phyloP scores from a whole-genome alignment of 176 grass and related monocot species.

The Phyllostachys edulis region DNA sequence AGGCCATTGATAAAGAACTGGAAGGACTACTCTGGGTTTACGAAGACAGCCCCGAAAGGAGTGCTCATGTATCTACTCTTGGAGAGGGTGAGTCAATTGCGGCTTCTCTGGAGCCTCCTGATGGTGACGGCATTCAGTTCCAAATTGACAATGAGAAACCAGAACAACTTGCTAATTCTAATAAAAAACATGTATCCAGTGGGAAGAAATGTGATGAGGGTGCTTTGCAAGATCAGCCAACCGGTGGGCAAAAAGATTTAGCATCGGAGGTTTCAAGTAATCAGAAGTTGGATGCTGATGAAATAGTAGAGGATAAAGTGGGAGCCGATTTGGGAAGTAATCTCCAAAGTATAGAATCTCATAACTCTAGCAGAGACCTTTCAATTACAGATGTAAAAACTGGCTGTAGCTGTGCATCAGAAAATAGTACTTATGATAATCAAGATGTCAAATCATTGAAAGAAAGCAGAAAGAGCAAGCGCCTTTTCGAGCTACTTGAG shows the following conservation, averaged over 20 bases:
- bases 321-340: slow-evolving; percentile 17
- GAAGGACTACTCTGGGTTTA: slow-evolving; percentile 85
- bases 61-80: slow-evolving; percentile 40
- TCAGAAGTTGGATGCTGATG: slow-evolving; percentile 17
- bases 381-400: slow-evolving; percentile 29
- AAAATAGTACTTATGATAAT: slow-evolving; percentile 1
- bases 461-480: slow-evolving; percentile 62
- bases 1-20: slow-evolving; percentile 87
- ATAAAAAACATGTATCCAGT: slow-evolving; percentile 15
- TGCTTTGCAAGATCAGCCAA: slow-evolving; percentile 27
- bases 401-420: slow-evolving; percentile 8
- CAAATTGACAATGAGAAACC: slow-evolving; percentile 10
- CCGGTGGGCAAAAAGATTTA: slow-evolving; percentile 4
- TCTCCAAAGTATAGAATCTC: slow-evolving; percentile 24
- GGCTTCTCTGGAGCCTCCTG: slow-evolving; percentile 13
- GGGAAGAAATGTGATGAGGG: slow-evolving; percentile 31
- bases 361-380: not conserved
- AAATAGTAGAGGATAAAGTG: slow-evolving; percentile 55
- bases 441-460: slow-evolving; percentile 39
- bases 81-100: slow-evolving; percentile 29
- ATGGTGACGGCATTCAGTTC: not conserved
- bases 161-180: slow-evolving; percentile 34
- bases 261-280: slow-evolving; percentile 15
- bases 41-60: slow-evolving; percentile 53
- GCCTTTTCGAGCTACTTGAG: slow-evolving; percentile 83